Conservation (phyloP, 495 filamentous ascomycete species). For the Paragyromitra xinjiangensis region DNA sequence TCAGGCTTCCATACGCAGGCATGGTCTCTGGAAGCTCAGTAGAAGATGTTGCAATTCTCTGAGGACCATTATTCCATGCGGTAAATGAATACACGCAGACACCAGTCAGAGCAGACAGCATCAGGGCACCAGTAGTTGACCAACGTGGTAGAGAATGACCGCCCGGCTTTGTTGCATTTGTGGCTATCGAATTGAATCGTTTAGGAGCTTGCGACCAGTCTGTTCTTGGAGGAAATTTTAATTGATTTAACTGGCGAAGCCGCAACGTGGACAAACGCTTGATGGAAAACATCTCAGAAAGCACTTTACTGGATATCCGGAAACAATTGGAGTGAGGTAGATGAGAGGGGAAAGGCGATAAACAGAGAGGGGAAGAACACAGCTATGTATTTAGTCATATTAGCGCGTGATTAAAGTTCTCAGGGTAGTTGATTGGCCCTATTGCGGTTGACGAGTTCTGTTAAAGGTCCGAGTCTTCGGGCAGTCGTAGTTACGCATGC, state of each 20-base stretch:
- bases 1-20: slow-evolving; percentile 36
- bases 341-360: neutral
- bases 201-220: slow-evolving; percentile 21
- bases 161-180: neutral
- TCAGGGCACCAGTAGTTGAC: slow-evolving; percentile 37
- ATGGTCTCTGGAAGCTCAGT: slow-evolving; percentile 25
- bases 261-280: slow-evolving; percentile 17
- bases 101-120: slow-evolving; percentile 36
- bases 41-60: slow-evolving; percentile 22
- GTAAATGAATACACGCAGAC: slow-evolving; percentile 39
- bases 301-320: neutral
- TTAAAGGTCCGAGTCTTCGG: slow-evolving; percentile 13
- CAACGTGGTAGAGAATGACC: slow-evolving; percentile 23
- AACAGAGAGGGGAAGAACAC: slow-evolving; percentile 31
- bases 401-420: slow-evolving; percentile 12
- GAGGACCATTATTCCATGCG: slow-evolving; percentile 30
- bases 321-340: slow-evolving; percentile 18
- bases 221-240: neutral
- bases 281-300: slow-evolving; percentile 24
- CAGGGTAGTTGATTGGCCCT: slow-evolving; percentile 31
- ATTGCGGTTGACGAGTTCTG: slow-evolving; percentile 1
- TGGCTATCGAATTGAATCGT: slow-evolving; percentile 31
- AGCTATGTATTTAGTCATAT: slow-evolving; percentile 24
- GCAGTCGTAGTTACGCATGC: neutral
- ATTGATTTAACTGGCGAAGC: slow-evolving; percentile 15